Evolutionary conservation across 495 filamentous ascomycete species (phyloP).

Genomic region (Aspergillus ostianus): DNA sequence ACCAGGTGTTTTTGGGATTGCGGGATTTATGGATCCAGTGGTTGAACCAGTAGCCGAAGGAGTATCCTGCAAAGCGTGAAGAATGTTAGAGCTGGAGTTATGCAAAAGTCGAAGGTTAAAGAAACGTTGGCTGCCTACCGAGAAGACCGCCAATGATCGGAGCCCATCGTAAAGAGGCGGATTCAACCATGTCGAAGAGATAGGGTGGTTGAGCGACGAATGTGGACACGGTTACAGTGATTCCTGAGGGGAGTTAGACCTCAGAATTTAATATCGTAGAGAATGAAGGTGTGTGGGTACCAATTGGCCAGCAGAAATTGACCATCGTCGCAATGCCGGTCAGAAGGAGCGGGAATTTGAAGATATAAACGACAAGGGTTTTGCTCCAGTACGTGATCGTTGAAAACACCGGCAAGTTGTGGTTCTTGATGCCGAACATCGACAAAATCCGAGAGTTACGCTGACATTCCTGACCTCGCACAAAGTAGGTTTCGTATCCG

Average conservation of each 20-base stretch:
- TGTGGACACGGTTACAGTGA: slow-evolving; percentile 37
- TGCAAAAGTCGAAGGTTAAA: no score
- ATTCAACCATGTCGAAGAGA: slow-evolving; percentile 34
- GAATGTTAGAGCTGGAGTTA: neutral
- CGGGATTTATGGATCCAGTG: slow-evolving; percentile 34
- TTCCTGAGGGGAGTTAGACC: slow-evolving; percentile 21
- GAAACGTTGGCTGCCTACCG: slow-evolving; percentile 15
- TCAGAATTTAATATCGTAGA: no score
- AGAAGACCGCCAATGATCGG: slow-evolving; percentile 34
- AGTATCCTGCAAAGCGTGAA: slow-evolving; percentile 22
- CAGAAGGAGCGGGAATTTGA: slow-evolving; percentile 34
- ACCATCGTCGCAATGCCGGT: slow-evolving; percentile 35
- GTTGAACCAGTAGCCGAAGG: slow-evolving; percentile 38
- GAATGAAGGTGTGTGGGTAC: slow-evolving; percentile 18
- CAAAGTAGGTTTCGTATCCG: no score
- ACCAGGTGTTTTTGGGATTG: slow-evolving; percentile 25
- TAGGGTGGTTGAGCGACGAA: slow-evolving; percentile 40
- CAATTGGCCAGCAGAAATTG: slow-evolving; percentile 41
- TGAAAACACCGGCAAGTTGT: slow-evolving; percentile 24
- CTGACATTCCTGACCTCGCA: no score
- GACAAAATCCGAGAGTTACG: no score
- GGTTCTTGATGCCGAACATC: slow-evolving; percentile 22
- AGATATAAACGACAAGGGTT: slow-evolving; percentile 31
- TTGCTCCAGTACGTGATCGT: slow-evolving; percentile 25
- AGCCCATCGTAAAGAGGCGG: slow-evolving; percentile 40